Conservation (phyloP, 805 yeast genomes). For the Saccharomycopsis olivae region DNA sequence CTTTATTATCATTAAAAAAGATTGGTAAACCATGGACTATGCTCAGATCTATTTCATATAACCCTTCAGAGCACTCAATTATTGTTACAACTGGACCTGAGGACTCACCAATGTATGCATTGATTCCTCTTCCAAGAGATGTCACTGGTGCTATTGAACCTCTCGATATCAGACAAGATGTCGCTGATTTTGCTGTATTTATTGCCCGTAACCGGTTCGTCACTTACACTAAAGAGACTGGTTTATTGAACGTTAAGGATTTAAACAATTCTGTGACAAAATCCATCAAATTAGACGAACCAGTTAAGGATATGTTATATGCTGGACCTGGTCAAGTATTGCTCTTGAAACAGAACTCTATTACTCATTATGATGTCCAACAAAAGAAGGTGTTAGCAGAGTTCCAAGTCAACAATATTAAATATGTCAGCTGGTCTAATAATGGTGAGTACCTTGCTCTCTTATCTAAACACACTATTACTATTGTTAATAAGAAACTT, state of each 20-base stretch:
- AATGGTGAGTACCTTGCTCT: conserved; percentile 85
- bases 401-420: conserved; percentile 62
- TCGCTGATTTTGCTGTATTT: conserved; percentile 77
- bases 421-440: conserved; percentile 80
- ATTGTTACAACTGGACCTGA: conserved; percentile 72
- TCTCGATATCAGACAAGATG: conserved; percentile 64
- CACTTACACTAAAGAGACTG: conserved; percentile 53
- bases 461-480: conserved; percentile 83
- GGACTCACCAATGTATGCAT: conserved; percentile 57
- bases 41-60: conserved; percentile 75
- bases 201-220: conserved; percentile 94
- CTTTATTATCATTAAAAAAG: conserved; percentile 74
- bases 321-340: conserved; percentile 82
- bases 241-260: conserved; percentile 74
- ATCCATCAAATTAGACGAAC: conserved; percentile 55
- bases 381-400: conserved; percentile 73
- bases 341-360: conserved; percentile 59
- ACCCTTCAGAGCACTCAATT: conserved; percentile 84
- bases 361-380: conserved; percentile 82
- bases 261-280: conserved; percentile 75
- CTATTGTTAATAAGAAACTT: conserved; percentile 72
- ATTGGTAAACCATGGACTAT: conserved; percentile 82
- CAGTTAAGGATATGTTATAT: conserved; percentile 59
- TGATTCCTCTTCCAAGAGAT: conserved; percentile 72
- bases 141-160: conserved; percentile 83